Base-by-base conservation (phyloP, 129 eudicot species). In the Escallonia herrerae region DNA sequence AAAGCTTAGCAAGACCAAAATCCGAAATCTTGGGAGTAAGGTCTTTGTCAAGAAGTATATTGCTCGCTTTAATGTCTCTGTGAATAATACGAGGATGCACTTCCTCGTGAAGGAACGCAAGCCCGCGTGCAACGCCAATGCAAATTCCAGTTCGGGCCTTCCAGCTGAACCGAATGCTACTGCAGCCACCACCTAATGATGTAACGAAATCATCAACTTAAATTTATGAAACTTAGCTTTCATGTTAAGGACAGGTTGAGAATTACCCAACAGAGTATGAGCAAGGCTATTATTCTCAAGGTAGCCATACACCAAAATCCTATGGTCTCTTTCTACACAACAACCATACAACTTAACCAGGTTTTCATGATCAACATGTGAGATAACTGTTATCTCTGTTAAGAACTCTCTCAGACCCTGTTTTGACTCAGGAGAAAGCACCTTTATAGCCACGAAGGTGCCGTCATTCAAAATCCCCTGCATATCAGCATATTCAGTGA, bases 1-100 rank as follows among this genome's bases (percentile, higher is more conserved):
- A 74, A 69, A 91, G 94, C 84, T 87, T 91, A 39, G 97, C 96
- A 47, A 91, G 83, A 67, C 97, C 97, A 76, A 91, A 91, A 81
- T 91, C 97, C 5, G 97, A 78, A 68, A 91, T 87, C 77, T 84
- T 91, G 40, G 97, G 84, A 4, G 84, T 82, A 68, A 91, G 84
- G 65, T 82, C 90, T 81, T 79, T 80, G 73, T 91, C 97, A 10
- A 91, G 97, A 68, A 91, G 95, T 72, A 91, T 77, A 76, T 91
- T 91, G 81, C 97, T 87, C 53, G 97, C 87, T 66, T 90, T 90
- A 12, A 90, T 90, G 59, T 90, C 97, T 73, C 97, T 87, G 37
- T 91, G 97, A 73, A 91, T 75, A 55, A 91, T 68, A 82, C 64
- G 87, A 56, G 97, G 97, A 49, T 73, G 74, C 55, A 84, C 74